phyloP scores from a whole-genome alignment of 306 rosid species.

The Pterocarpus santalinus region DNA sequence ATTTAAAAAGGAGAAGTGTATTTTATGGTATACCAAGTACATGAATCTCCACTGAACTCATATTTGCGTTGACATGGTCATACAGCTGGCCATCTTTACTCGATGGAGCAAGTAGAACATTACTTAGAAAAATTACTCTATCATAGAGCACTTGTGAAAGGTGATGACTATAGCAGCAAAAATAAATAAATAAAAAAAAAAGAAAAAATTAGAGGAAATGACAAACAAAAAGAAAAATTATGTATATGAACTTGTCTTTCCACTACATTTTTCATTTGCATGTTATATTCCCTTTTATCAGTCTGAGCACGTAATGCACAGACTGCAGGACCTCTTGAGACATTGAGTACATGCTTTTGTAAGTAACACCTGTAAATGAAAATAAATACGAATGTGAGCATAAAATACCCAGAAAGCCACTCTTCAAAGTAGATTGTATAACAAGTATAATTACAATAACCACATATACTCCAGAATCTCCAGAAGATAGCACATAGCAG shows the following conservation, averaged over 20 bases:
- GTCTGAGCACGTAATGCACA: constrained; percentile 96
- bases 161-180: too few relatives aligned
- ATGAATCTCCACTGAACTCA: too few relatives aligned
- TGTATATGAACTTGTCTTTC: constrained; percentile 72
- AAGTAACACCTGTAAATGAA: constrained; percentile 82
- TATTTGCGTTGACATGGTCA: too few relatives aligned
- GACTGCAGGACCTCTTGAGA: constrained; percentile 97
- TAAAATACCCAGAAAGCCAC: constrained; percentile 11
- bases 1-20: too few relatives aligned
- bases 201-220: too few relatives aligned
- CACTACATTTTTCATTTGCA: constrained; percentile 80
- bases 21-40: too few relatives aligned
- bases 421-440: constrained; percentile 24
- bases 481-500: background rate
- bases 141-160: too few relatives aligned
- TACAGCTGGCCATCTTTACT: too few relatives aligned
- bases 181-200: too few relatives aligned
- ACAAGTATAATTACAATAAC: constrained; percentile 15
- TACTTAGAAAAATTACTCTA: too few relatives aligned
- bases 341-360: constrained; percentile 92
- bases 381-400: constrained; percentile 43
- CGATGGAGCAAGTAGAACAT: too few relatives aligned
- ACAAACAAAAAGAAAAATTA: too few relatives aligned
- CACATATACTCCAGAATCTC: background rate
- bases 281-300: constrained; percentile 95